Conservation (phyloP, 768 basidiomycete genomes). For the Pisolithus orientalis region DNA sequence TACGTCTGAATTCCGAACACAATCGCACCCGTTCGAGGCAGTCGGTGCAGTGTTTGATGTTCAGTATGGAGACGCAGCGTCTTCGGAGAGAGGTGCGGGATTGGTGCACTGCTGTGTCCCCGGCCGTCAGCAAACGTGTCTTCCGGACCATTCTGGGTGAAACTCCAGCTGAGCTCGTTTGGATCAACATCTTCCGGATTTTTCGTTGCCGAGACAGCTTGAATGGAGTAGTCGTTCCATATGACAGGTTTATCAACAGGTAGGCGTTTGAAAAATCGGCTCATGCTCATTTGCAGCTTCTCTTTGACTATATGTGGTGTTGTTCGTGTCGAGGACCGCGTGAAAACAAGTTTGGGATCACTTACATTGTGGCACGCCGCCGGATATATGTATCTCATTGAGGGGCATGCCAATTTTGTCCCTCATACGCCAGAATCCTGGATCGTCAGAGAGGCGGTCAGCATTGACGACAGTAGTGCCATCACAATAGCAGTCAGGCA, state of each 20-base stretch:
- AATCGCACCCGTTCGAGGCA: too few relatives aligned
- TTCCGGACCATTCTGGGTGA: slow-evolving; percentile 41
- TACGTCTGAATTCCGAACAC: slow-evolving; percentile 22
- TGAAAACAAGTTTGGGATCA: too few relatives aligned
- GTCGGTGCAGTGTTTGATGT: too few relatives aligned
- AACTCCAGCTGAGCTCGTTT: slow-evolving; percentile 17
- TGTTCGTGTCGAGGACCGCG: too few relatives aligned
- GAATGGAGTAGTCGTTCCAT: slow-evolving; percentile 63
- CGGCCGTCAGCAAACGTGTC: slow-evolving; percentile 31
- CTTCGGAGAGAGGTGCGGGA: neutral
- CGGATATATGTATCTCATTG: slow-evolving; percentile 60
- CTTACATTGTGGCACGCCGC: too few relatives aligned
- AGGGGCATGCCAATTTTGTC: slow-evolving; percentile 74
- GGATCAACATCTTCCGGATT: slow-evolving; percentile 45
- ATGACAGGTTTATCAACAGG: slow-evolving; percentile 63
- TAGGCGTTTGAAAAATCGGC: slow-evolving; percentile 66
- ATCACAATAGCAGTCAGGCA: slow-evolving; percentile 14
- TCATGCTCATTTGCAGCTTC: slow-evolving; percentile 58
- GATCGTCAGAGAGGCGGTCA: slow-evolving; percentile 24
- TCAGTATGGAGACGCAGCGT: too few relatives aligned
- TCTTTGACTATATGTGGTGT: slow-evolving; percentile 40
- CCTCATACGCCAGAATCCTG: slow-evolving; percentile 75
- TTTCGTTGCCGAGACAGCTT: slow-evolving; percentile 43
- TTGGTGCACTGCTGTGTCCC: slow-evolving; percentile 8
- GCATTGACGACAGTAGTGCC: too few relatives aligned